Evolutionary conservation across 495 filamentous ascomycete genomes (phyloP).

Genomic region (Stereocaulon alpinum): DNA sequence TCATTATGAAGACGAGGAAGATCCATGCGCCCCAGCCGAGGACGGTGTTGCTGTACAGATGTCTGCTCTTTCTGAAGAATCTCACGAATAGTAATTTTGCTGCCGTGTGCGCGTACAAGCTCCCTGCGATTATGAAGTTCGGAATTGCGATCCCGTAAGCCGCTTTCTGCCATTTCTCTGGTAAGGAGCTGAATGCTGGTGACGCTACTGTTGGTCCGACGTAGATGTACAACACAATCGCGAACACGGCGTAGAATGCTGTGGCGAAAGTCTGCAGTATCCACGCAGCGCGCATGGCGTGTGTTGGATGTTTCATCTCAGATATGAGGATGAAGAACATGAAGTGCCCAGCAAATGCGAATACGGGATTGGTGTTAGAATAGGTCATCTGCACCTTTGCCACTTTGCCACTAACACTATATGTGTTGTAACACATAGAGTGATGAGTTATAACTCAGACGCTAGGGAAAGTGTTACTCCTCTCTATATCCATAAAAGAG

Average conservation of each 20-base stretch:
- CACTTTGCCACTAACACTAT: too few species aligned
- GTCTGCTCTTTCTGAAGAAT: slow-evolving; percentile 36
- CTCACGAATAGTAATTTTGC: slow-evolving; percentile 41
- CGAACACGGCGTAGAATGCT: slow-evolving; percentile 44
- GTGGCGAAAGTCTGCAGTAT: slow-evolving; percentile 39
- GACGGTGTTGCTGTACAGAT: slow-evolving; percentile 40
- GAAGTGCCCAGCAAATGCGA: slow-evolving; percentile 33
- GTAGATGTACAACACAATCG: slow-evolving; percentile 42
- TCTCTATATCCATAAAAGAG: too few species aligned
- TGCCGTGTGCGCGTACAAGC: slow-evolving; percentile 43
- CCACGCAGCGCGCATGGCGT: slow-evolving; percentile 44
- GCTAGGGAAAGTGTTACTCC: too few species aligned
- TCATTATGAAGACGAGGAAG: slow-evolving; percentile 35
- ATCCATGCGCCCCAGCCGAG: slow-evolving; percentile 42
- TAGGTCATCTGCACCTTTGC: too few species aligned
- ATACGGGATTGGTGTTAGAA: slow-evolving; percentile 37
- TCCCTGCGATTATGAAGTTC: slow-evolving; percentile 38
- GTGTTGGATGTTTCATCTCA: slow-evolving; percentile 47
- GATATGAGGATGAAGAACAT: slow-evolving; percentile 49
- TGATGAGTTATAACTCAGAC: too few species aligned
- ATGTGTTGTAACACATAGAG: too few species aligned
- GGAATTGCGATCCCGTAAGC: slow-evolving; percentile 30
- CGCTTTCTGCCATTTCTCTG: slow-evolving; percentile 37
- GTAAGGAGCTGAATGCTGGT: slow-evolving; percentile 43
- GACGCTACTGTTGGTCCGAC: slow-evolving; percentile 39